Conservation (phyloP, 106 monocot species). For the Triglochin maritima region DNA sequence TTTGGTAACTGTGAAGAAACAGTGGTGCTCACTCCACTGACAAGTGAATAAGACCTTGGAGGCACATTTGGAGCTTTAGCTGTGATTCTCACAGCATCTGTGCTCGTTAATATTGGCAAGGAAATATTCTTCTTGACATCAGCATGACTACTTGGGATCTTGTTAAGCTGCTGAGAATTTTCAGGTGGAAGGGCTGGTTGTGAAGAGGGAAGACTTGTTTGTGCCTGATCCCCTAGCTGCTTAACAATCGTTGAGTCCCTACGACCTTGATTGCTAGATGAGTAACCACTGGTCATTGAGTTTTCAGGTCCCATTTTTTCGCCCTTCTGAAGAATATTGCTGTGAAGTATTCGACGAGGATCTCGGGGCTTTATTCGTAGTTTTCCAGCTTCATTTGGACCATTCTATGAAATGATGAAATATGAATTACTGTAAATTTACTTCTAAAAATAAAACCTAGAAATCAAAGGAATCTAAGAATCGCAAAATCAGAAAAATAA, state of each 20-base stretch:
- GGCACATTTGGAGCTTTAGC: constrained; percentile 12
- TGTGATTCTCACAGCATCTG: constrained; percentile 7
- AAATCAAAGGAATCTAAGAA: too few relatives aligned
- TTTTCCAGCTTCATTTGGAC: constrained; percentile 34
- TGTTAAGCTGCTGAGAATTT: constrained; percentile 18
- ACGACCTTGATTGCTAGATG: constrained; percentile 3
- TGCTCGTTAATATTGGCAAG: constrained; percentile 15
- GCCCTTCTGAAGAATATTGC: constrained; percentile 30
- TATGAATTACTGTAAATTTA: too few relatives aligned
- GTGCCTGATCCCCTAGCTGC: constrained; percentile 34
- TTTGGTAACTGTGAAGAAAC: constrained; percentile 12
- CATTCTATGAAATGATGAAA: background rate
- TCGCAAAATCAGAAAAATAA: too few relatives aligned
- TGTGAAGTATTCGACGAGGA: constrained; percentile 76
- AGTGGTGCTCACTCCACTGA: constrained; percentile 7
- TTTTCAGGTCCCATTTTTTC: constrained; percentile 20
- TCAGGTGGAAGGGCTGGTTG: constrained; percentile 15
- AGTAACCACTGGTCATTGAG: constrained; percentile 18
- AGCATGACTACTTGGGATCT: constrained; percentile 18
- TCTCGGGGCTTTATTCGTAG: constrained; percentile 93
- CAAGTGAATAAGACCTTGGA: constrained; percentile 11
- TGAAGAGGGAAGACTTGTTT: constrained; percentile 11
- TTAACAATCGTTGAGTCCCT: constrained; percentile 21
- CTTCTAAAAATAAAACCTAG: too few relatives aligned
- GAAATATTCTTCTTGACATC: constrained; percentile 12